Evolutionary conservation across 2,329 filamentous ascomycete species (phyloP).

Genomic region (Trichoderma atroviride): DNA sequence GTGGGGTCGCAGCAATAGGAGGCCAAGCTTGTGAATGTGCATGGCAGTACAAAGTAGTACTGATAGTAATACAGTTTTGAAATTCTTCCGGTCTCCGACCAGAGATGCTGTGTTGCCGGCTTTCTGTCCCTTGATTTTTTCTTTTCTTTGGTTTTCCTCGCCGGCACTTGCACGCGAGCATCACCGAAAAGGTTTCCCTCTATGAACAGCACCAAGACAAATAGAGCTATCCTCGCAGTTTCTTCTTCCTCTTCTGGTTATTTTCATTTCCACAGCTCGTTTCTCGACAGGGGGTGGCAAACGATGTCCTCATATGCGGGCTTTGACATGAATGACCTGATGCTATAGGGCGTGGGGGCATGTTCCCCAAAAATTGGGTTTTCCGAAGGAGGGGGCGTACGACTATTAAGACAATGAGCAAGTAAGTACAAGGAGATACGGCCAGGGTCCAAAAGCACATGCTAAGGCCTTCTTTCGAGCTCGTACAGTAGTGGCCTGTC

Average conservation of each 20-base stretch:
- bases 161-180: background rate
- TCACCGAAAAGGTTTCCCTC: background rate
- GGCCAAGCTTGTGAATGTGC: background rate
- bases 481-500: background rate
- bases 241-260: background rate
- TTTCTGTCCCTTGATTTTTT: background rate
- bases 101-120: background rate
- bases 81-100: background rate
- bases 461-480: background rate
- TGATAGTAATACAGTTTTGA: background rate
- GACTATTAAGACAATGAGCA: background rate
- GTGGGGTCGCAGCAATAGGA: background rate
- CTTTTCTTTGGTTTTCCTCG: background rate
- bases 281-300: background rate
- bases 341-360: conserved; percentile 2
- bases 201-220: background rate
- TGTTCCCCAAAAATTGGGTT: background rate
- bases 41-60: background rate
- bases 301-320: background rate
- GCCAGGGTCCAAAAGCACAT: background rate
- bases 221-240: background rate
- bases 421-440: background rate
- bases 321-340: background rate
- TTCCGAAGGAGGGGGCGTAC: background rate
- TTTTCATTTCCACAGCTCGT: background rate